Conservation (phyloP, 306 rosid species). For the Pyrus communis region DNA sequence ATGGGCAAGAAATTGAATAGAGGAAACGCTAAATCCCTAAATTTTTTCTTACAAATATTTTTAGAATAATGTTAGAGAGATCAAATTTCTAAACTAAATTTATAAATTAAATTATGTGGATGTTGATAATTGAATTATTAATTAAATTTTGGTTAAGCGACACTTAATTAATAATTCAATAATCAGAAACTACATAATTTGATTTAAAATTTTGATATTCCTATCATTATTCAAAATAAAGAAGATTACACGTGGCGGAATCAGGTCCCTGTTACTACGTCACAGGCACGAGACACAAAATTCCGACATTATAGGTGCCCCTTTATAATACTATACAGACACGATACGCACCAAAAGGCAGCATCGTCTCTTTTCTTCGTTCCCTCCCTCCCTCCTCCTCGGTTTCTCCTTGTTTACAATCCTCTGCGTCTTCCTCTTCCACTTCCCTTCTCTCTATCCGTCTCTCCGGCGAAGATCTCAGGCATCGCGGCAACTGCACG, state of each 20-base stretch:
- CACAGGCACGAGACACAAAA: constrained; percentile 24
- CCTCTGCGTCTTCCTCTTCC: neutral
- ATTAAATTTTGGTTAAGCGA: too few species aligned
- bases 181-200: too few species aligned
- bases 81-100: too few species aligned
- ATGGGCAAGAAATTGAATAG: too few species aligned
- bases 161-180: too few species aligned
- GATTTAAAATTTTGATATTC: too few species aligned
- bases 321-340: constrained; percentile 19
- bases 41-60: too few species aligned
- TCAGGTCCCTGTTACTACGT: constrained; percentile 24
- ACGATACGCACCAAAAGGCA: constrained; percentile 15
- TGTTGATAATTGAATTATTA: too few species aligned
- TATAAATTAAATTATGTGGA: too few species aligned
- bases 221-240: too few species aligned
- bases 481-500: constrained; percentile 8
- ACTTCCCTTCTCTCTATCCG: neutral
- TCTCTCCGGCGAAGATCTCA: constrained; percentile 39
- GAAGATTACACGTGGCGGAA: constrained; percentile 35
- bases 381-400: constrained; percentile 1
- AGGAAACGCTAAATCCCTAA: too few species aligned
- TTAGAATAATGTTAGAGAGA: too few species aligned
- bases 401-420: constrained; percentile 23
- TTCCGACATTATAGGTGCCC: constrained; percentile 32
- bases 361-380: neutral